phyloP scores from a whole-genome alignment of 139 green algal genomes.

The Picochlorum sp. region DNA sequence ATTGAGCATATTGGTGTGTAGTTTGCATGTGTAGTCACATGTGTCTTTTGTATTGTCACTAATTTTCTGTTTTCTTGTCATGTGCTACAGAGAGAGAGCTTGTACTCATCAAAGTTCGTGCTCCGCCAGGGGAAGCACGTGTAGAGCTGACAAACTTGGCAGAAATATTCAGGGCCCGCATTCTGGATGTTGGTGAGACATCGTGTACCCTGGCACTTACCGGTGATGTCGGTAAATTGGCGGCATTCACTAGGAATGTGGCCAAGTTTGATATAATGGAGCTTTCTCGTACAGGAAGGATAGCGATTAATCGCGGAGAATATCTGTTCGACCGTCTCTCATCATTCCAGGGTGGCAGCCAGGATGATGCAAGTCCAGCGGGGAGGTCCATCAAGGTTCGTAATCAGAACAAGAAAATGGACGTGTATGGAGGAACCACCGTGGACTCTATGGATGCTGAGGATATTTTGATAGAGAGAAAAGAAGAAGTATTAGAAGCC shows the following conservation, averaged over 20 bases:
- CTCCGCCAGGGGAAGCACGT: slow-evolving; percentile 43
- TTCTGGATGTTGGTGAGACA: slow-evolving; percentile 73
- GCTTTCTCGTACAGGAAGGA: slow-evolving; percentile 85
- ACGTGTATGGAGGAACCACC: too few species aligned
- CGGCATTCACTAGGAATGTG: slow-evolving; percentile 56
- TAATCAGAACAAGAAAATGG: background rate
- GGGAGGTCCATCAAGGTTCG: background rate
- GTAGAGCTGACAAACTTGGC: slow-evolving; percentile 85
- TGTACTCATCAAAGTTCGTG: slow-evolving; percentile 83
- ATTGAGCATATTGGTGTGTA: slow-evolving; percentile 52
- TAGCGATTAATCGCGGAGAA: slow-evolving; percentile 73
- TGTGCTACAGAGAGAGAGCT: slow-evolving; percentile 79
- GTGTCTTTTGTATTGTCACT: background rate
- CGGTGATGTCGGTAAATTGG: slow-evolving; percentile 89
- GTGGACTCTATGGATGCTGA: background rate
- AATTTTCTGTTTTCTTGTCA: background rate
- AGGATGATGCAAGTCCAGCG: background rate
- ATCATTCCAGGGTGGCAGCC: background rate
- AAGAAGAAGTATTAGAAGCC: slow-evolving; percentile 58
- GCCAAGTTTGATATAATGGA: slow-evolving; percentile 75
- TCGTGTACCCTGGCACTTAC: slow-evolving; percentile 61
- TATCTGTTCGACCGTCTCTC: slow-evolving; percentile 41
- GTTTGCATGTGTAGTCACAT: background rate
- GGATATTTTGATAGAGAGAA: background rate
- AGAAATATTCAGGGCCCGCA: slow-evolving; percentile 83